These are phyloP conservation scores for Osmanthus fragrans DNA, from an alignment of 257 asterid genomes.

Conservation along the genomic window DNA sequence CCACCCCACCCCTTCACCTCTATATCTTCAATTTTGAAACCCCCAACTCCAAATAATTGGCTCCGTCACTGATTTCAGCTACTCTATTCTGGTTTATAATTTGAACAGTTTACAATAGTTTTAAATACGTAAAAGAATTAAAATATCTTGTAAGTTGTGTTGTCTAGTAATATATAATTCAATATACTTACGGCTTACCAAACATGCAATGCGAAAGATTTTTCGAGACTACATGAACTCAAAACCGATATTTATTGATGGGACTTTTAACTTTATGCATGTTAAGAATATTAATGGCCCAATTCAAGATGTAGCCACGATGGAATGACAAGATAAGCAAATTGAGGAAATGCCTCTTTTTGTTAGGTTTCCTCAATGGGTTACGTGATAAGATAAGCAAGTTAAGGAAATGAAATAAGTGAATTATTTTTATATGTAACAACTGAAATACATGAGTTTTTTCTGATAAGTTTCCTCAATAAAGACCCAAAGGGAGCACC, in stretches of 20 bases:
- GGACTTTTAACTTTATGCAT: constrained; percentile 23
- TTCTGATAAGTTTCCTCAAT: neutral
- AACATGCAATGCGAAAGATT: too few species aligned
- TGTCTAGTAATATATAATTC: too few species aligned
- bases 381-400: constrained; percentile 40
- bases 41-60: too few species aligned
- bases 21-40: too few species aligned
- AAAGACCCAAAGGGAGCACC: neutral
- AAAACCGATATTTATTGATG: constrained; percentile 26
- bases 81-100: too few species aligned
- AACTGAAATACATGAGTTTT: too few species aligned
- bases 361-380: constrained; percentile 14
- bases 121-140: too few species aligned
- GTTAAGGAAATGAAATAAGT: constrained; percentile 33
- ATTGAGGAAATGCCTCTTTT: constrained; percentile 21
- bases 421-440: constrained; percentile 22
- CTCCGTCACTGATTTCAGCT: too few species aligned
- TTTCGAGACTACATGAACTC: neutral
- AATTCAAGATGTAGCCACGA: constrained; percentile 19
- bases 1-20: too few species aligned
- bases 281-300: constrained; percentile 9
- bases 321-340: constrained; percentile 37
- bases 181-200: too few species aligned
- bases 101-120: too few species aligned
- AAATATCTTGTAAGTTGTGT: too few species aligned